Evolutionary conservation across 768 basidiomycete genomes (phyloP), one percentile per base, ranked within the genome.

Genomic region (Rhodocollybia butyracea): DNA sequence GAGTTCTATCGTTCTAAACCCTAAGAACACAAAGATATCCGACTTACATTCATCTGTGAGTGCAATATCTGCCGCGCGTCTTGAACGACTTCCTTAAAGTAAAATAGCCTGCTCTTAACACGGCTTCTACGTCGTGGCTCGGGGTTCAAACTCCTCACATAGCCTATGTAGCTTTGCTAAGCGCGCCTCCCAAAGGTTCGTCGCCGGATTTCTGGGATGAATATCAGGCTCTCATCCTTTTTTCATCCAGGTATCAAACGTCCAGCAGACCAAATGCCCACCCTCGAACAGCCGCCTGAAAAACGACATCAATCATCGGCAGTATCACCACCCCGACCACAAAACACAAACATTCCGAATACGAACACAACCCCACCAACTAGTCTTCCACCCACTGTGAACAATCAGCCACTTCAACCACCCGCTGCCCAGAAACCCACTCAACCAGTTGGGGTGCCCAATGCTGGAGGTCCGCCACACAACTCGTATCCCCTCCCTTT

Each of bases 1-100:
- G 47, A 86, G 74, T 59, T 69, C 77, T 11, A 79, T 89, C 11
- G 71, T 71, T 42, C 64, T 83, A 1, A 67, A 67, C 22, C 63
- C 68, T 5, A 54, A 46, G 41, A 54, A 46, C 17, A 50, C 31
- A 10, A 54, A 46, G 11, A 36, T 43, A 24, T 21, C 32, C 22
- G 42, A 54, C 26, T 19, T 54, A n/a, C 53, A 54, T 34, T 42
- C 53, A n/a, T 34, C 42, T 22, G 27, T 22, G 8, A n/a, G n/a
- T n/a, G 10, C 11, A 11, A n/a, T 38, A 11, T n/a, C 11, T 38
- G 10, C n/a, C 11, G n/a, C 11, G 10, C 36, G n/a, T 38, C 36
- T 38, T 38, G 10, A 11, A 11, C 36, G n/a, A n/a, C n/a, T n/a
- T n/a, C n/a, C n/a, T n/a, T 11, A 38, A 38, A 11, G 36, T 38